Conservation (phyloP, 2,329 filamentous ascomycete species). For the Xylariales sp. region DNA sequence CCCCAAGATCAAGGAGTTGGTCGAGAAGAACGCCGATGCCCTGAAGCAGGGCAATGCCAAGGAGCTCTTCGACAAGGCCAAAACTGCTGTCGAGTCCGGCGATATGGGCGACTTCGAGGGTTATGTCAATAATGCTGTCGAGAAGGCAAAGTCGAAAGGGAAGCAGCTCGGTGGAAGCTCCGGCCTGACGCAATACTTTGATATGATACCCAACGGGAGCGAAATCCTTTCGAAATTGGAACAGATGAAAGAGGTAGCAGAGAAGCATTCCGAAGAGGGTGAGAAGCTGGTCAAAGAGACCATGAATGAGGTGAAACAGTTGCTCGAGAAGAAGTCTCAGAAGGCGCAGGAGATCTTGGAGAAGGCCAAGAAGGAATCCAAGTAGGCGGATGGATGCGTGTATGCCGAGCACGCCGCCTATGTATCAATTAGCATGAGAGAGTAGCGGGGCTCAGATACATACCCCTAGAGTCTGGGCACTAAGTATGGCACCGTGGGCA, state of each 20-base stretch:
- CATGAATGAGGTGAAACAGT: slow-evolving; percentile 59
- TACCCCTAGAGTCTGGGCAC: too few species aligned
- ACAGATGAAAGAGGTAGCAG: slow-evolving; percentile 58
- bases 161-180: slow-evolving; percentile 32
- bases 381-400: too few species aligned
- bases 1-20: slow-evolving; percentile 66
- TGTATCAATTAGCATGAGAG: too few species aligned
- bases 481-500: too few species aligned
- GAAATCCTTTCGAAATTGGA: slow-evolving; percentile 63
- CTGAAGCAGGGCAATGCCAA: slow-evolving; percentile 63
- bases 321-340: slow-evolving; percentile 55
- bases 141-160: slow-evolving; percentile 53
- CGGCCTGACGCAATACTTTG: slow-evolving; percentile 57
- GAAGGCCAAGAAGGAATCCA: slow-evolving; percentile 45
- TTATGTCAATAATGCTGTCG: slow-evolving; percentile 54
- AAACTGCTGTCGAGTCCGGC: slow-evolving; percentile 56
- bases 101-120: slow-evolving; percentile 54
- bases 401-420: too few species aligned
- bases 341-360: slow-evolving; percentile 55
- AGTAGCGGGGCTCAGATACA: too few species aligned
- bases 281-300: slow-evolving; percentile 66
- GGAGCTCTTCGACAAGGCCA: slow-evolving; percentile 60
- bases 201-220: slow-evolving; percentile 59
- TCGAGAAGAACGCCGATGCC: slow-evolving; percentile 65
- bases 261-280: slow-evolving; percentile 65